phyloP scores from a whole-genome alignment of 202 grass and related monocot genomes.

The Schoenoplectus tabernaemontani region DNA sequence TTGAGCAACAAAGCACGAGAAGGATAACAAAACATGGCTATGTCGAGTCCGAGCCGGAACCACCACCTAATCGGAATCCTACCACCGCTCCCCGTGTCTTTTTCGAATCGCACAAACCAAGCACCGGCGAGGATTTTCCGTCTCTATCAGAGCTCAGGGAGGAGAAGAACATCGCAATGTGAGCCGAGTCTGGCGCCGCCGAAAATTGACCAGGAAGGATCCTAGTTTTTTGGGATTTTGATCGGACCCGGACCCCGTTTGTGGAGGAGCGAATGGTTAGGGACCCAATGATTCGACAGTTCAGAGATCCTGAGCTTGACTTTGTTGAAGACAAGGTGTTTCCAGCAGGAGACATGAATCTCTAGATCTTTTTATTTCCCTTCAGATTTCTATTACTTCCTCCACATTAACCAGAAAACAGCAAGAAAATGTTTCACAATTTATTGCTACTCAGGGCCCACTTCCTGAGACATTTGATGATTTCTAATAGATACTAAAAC shows the following conservation, averaged over 20 bases:
- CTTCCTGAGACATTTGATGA: too few relatives aligned
- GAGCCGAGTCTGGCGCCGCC: constrained; percentile 62
- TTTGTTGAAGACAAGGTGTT: too few relatives aligned
- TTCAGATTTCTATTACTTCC: too few relatives aligned
- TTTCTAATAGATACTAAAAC: too few relatives aligned
- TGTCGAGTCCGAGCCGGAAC: constrained; percentile 18
- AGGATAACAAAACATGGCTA: constrained; percentile 26
- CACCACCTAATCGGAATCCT: constrained; percentile 16
- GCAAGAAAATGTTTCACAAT: too few relatives aligned
- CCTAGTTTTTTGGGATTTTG: constrained; percentile 62
- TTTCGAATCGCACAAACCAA: background rate
- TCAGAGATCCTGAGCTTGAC: constrained; percentile 53
- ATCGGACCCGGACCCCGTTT: constrained; percentile 58
- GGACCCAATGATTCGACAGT: constrained; percentile 58
- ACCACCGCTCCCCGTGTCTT: background rate
- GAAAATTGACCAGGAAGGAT: constrained; percentile 48
- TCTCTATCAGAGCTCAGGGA: constrained; percentile 44
- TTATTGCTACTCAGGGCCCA: too few relatives aligned
- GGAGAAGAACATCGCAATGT: constrained; percentile 2
- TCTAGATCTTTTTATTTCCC: too few relatives aligned
- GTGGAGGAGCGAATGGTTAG: constrained; percentile 83
- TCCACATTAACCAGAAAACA: too few relatives aligned
- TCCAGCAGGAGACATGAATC: too few relatives aligned
- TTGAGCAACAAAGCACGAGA: background rate
- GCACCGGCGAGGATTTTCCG: constrained; percentile 3